Conservation (phyloP, 2,329 filamentous ascomycete species). For the Corinectria fuckeliana region DNA sequence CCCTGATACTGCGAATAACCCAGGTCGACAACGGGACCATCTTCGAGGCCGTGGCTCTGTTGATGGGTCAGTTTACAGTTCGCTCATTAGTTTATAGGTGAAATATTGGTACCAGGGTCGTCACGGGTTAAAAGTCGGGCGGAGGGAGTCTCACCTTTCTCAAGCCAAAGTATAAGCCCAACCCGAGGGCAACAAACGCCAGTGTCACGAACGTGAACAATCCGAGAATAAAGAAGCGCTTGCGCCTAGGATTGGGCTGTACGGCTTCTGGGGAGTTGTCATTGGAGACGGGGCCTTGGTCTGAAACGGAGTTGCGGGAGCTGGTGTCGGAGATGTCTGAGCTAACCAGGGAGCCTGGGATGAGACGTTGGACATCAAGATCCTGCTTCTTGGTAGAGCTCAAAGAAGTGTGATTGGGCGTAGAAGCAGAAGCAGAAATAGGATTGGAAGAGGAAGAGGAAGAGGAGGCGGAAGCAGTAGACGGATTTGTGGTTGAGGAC, state of each 20-base stretch:
- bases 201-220: constrained; percentile 7
- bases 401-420: background rate
- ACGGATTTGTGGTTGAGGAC: background rate
- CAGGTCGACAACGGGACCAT: constrained; percentile 44
- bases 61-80: background rate
- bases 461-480: background rate
- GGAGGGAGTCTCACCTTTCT: constrained; percentile 22
- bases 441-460: background rate
- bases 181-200: constrained; percentile 21
- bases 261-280: background rate
- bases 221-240: constrained; percentile 16
- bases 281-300: background rate
- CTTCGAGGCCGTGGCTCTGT: background rate
- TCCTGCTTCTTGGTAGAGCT: background rate
- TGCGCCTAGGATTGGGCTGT: constrained; percentile 19
- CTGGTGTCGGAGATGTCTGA: background rate
- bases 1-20: constrained; percentile 55
- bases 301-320: background rate
- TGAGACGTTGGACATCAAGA: background rate
- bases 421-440: background rate
- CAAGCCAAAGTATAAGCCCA: constrained; percentile 33
- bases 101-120: background rate
- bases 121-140: too few relatives aligned
- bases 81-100: background rate
- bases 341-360: background rate